phyloP scores from a whole-genome alignment of 164 flowering plant genomes.

The Amborella trichopoda region DNA sequence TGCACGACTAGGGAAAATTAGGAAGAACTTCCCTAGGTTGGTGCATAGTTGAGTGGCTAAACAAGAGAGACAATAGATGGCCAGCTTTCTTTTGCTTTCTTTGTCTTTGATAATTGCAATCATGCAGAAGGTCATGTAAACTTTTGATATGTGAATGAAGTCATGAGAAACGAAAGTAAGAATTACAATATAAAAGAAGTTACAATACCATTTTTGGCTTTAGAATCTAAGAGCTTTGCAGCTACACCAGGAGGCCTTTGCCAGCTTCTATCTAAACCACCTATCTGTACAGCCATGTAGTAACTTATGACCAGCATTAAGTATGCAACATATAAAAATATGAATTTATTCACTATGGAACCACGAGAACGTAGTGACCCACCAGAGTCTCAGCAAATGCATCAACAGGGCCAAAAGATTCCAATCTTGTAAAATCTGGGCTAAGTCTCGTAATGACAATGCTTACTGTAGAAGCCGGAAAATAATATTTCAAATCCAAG shows the following conservation, averaged over 20 bases:
- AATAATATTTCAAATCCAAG: slow-evolving; percentile 2
- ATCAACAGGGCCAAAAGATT: slow-evolving; percentile 90
- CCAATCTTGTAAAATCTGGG: slow-evolving; percentile 82
- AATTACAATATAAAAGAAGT: not conserved
- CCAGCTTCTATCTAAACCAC: slow-evolving; percentile 96
- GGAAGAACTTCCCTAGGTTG: too few species aligned
- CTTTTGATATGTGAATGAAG: too few species aligned
- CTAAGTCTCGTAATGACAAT: slow-evolving; percentile 83
- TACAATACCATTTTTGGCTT: slow-evolving; percentile 51
- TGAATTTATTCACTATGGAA: not conserved
- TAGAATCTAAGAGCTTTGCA: slow-evolving; percentile 67
- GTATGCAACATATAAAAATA: not conserved
- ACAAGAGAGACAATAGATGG: too few species aligned
- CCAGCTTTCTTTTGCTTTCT: too few species aligned
- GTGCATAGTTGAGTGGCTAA: too few species aligned
- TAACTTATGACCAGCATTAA: not conserved
- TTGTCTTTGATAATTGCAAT: too few species aligned
- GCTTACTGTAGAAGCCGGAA: slow-evolving; percentile 42
- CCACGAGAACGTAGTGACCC: slow-evolving; percentile 5
- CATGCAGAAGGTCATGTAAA: too few species aligned
- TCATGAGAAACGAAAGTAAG: too few species aligned
- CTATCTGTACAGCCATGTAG: slow-evolving; percentile 33
- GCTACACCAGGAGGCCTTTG: slow-evolving; percentile 83
- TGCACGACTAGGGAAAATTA: too few species aligned
- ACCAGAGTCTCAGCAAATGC: slow-evolving; percentile 87